Percentiles rank a stretch among this genome's conserved stretches.
Evolutionary conservation across 306 rosid species (phyloP).

Genomic region (Benincasa hispida): DNA sequence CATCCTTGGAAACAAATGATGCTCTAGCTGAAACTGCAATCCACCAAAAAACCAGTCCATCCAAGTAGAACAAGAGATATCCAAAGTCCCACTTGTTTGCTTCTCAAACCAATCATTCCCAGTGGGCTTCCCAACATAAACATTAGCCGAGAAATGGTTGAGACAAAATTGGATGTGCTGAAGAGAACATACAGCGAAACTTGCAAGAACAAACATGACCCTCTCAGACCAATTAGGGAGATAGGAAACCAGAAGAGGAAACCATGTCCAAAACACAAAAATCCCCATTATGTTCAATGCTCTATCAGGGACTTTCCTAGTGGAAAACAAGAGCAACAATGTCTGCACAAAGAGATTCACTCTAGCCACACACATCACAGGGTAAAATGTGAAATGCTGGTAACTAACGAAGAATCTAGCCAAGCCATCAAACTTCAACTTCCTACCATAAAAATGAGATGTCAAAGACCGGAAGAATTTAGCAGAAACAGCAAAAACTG

Average conservation of each 20-base stretch:
- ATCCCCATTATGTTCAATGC: conserved; percentile 20
- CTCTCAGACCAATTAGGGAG: conserved; percentile 23
- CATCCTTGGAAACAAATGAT: conserved; percentile 34
- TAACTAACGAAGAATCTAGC: conserved; percentile 22
- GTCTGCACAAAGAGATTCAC: conserved; percentile 24
- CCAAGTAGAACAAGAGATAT: conserved; percentile 28
- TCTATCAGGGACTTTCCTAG: conserved; percentile 11
- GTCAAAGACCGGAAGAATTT: conserved; percentile 11
- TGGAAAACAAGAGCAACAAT: conserved; percentile 16
- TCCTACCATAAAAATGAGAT: conserved; percentile 21
- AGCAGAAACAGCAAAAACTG: conserved; percentile 19
- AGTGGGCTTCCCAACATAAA: conserved; percentile 24
- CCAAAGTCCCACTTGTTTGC: conserved; percentile 35
- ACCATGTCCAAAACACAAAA: conserved; percentile 27
- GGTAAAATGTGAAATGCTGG: conserved; percentile 28
- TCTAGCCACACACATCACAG: conserved; percentile 25
- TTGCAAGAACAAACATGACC: conserved; percentile 18
- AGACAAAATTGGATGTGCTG: conserved; percentile 37
- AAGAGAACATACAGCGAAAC: conserved; percentile 23
- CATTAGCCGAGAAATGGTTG: conserved; percentile 40
- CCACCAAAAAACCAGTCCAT: conserved; percentile 44
- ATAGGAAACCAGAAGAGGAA: conserved; percentile 19
- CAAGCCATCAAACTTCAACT: conserved; percentile 14
- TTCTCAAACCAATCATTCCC: conserved; percentile 40
- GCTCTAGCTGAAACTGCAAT: conserved; percentile 41